Evolutionary conservation across 2,329 filamentous ascomycete genomes (phyloP), one percentile per base, ranked within the genome.

Genomic region (Cryoendolithus antarcticus): DNA sequence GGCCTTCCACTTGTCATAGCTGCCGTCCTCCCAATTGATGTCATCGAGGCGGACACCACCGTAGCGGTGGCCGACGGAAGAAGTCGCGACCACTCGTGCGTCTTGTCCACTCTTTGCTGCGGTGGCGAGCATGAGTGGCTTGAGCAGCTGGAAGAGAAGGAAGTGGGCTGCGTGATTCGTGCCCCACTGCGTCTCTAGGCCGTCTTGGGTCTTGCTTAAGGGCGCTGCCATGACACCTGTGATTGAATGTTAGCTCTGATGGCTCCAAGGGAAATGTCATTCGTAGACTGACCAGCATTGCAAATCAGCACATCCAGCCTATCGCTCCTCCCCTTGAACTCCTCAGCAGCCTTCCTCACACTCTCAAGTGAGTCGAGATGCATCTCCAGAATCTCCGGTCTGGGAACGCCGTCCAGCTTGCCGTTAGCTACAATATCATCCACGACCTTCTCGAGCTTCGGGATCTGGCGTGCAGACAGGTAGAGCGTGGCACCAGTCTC

Each of bases 91-190:
- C 2, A 74, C 65, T 29, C 47, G 44, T n/a, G 10, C 9, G 32
- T 27, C 28, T 6, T 29, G 32, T 6, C 24, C 38, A 4, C 38
- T 21, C 8, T 32, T 38, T 6, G 45, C 30, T 24, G 59, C 47
- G 5, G 60, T 59, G 0, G 57, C 46, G 0, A 72, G 50, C 5
- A 75, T 50, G 0, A 60, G 49, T 0, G 60, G 52, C 19, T 66
- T 66, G 21, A 76, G 56, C 1, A 73, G 60, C 19, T 70, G 59
- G 43, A 71, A 68, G 9, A 75, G 60, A 0, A 74, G 61, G 55
- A 75, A 75, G 45, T 74, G 68, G 6, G 57, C 62, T 2, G 77
- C 54, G 47, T 74, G 65, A 49, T 75, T 74, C 5, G 62, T 66
- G 28, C 63, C 71, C 42, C 75, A 67, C 40, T 75, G 70, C 0